Evolutionary conservation across 306 rosid genomes (phyloP), one percentile per base, ranked within the genome.

Genomic region (Hylodesmum podocarpum): DNA sequence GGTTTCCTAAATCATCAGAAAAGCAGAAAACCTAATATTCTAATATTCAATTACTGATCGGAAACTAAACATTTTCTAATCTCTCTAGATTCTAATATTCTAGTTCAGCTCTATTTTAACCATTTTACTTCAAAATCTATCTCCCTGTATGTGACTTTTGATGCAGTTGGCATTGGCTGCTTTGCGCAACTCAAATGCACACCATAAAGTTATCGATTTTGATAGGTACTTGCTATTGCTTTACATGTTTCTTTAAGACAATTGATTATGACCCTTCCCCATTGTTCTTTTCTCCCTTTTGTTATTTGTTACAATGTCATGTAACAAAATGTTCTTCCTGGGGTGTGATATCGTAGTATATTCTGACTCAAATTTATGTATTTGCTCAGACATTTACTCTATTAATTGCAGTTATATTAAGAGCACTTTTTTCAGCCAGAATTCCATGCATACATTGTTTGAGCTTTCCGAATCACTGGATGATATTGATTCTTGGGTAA

Each of bases 81-180:
- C 71, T 34, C 41, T 66, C 53, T 71, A 62, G 13, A 39, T 49
- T 29, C 58, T 49, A 57, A 18, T 34, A 11, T 69, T 59, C 24
- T 61, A 29, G 33, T 76, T 70, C 10, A 50, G 24, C 29, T 22
- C 46, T 43, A 13, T 46, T 67, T 66, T 28, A 55, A 58, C 22
- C 58, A 22, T 66, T 65, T 70, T 78, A 46, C 75, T 51, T 67
- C 39, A 13, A 47, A 24, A 14, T 70, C 50, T 68, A 11, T 27
- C 36, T 41, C 7, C 16, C 70, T n/a, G 73, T 70, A 19, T 62
- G 61, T 43, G 65, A 75, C 80, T 76, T 83, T 49, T 67, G 59
- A 41, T 84, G 87, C 87, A 92, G 97, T 79, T 95, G 79, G 94
- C 96, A 18, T 82, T 95, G 87, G 91, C 99, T 75, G 92, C 93